Evolutionary conservation across 495 filamentous ascomycete species (phyloP), one percentile per base, ranked within the genome.

Genomic region (Parmelia sp.): DNA sequence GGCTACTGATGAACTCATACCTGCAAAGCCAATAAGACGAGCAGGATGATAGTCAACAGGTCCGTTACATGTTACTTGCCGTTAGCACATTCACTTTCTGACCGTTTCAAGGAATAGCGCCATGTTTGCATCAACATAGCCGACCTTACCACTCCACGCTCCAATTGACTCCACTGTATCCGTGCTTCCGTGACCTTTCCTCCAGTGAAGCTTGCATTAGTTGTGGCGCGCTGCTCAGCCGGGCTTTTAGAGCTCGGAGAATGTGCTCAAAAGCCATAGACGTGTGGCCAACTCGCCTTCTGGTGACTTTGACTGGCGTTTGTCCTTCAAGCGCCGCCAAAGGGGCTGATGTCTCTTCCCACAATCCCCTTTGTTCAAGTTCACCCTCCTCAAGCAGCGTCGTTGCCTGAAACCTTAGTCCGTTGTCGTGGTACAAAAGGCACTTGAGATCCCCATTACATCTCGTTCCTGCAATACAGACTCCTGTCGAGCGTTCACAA

Each of bases 331-430:
- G 58, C 66, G 62, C 66, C 53, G 23, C 40, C 37, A 27, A 33
- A 49, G 45, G 58, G 62, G 62, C 58, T 59, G 58, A 58, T 40
- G 31, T 21, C 11, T 40, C 27, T 40, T 55, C 35, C 14, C 19
- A 21, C 36, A 47, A 23, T 36, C 19, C 29, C 59, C 55, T 33
- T 21, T 44, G 29, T 10, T 31, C 19, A 37, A 12, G 12, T 59
- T 19, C 51, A 53, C 25, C 57, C 53, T 29, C 17, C 58, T 21
- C 12, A 5, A 56, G 33, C 47, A 36, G 15, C 8, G 21, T 37
- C 58, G 65, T 53, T 65, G 66, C 66, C 66, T 68, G 57, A 47
- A 57, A 14, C n/a, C 21, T 60, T 57, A 63, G 60, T 63, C 55
- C 35, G 39, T 21, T 27, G 10, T 25, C 17, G 29, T 23, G 42